Percentiles rank a stretch among this genome's conserved stretches.
Conservation (phyloP, 768 basidiomycete species). For the Mycena albidolilacea region DNA sequence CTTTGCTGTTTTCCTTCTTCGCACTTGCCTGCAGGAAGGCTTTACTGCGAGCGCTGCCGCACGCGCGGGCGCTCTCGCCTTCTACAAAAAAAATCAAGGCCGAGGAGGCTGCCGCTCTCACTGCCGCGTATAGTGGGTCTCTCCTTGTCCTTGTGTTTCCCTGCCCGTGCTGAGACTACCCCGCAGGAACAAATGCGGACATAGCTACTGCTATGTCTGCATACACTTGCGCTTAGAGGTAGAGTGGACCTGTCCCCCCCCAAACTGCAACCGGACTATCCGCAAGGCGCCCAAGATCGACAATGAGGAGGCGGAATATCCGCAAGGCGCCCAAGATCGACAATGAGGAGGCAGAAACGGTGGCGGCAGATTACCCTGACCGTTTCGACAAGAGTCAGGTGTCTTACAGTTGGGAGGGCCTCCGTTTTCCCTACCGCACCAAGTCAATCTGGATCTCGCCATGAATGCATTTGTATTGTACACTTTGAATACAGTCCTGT, state of each 20-base stretch:
- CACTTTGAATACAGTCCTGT: background rate
- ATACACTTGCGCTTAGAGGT: background rate
- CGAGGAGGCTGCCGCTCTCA: no score
- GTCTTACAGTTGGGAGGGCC: background rate
- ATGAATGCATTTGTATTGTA: background rate
- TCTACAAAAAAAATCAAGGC: no score
- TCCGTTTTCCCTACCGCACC: background rate
- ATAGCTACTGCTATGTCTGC: conserved; percentile 7
- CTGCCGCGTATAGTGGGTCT: no score
- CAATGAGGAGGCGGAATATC: background rate
- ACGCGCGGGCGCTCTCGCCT: no score
- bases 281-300: background rate
- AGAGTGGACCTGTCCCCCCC: background rate
- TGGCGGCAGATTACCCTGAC: background rate
- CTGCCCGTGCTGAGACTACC: background rate
- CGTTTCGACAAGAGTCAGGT: background rate
- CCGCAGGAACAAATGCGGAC: background rate
- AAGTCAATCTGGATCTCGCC: background rate
- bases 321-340: background rate
- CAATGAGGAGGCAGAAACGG: background rate
- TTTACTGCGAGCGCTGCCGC: no score
- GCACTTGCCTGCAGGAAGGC: no score
- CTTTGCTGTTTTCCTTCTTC: no score
- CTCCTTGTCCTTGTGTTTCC: no score
- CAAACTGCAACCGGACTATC: background rate